phyloP scores from a whole-genome alignment of 768 basidiomycete species.

The Mycena belliarum region DNA sequence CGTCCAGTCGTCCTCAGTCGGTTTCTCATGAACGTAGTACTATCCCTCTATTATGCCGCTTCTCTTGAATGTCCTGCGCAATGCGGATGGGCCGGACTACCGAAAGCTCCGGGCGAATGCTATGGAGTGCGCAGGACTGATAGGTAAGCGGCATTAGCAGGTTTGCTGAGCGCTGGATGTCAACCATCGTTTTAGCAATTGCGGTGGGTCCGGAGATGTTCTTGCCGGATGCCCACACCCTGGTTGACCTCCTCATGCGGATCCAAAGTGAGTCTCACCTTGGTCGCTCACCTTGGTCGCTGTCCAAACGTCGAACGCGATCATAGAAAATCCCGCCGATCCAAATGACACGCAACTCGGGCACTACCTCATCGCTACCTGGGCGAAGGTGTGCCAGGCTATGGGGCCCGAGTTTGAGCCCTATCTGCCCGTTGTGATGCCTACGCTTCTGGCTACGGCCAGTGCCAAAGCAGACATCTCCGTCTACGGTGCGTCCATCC shows the following conservation, averaged over 20 bases:
- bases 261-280: slow-evolving; percentile 64
- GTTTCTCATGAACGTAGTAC: slow-evolving; percentile 44
- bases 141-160: slow-evolving; percentile 47
- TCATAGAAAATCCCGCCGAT: slow-evolving; percentile 63
- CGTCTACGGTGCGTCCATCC: slow-evolving; percentile 57
- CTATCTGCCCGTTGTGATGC: slow-evolving; percentile 84
- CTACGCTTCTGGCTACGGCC: slow-evolving; percentile 71
- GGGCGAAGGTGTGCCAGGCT: slow-evolving; percentile 88
- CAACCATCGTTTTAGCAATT: slow-evolving; percentile 55
- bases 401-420: slow-evolving; percentile 85
- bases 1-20: not conserved
- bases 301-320: not conserved
- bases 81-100: slow-evolving; percentile 68
- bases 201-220: slow-evolving; percentile 85
- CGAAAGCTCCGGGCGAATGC: slow-evolving; percentile 75
- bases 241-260: slow-evolving; percentile 71
- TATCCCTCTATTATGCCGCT: slow-evolving; percentile 82
- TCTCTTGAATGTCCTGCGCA: slow-evolving; percentile 70
- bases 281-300: not conserved
- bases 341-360: slow-evolving; percentile 69
- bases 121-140: slow-evolving; percentile 89
- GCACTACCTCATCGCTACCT: slow-evolving; percentile 82
- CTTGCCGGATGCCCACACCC: slow-evolving; percentile 67
- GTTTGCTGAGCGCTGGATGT: not conserved
- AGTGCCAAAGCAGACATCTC: slow-evolving; percentile 80